Evolutionary conservation across 2,329 filamentous ascomycete species (phyloP).

Genomic region (Capronia coronata): DNA sequence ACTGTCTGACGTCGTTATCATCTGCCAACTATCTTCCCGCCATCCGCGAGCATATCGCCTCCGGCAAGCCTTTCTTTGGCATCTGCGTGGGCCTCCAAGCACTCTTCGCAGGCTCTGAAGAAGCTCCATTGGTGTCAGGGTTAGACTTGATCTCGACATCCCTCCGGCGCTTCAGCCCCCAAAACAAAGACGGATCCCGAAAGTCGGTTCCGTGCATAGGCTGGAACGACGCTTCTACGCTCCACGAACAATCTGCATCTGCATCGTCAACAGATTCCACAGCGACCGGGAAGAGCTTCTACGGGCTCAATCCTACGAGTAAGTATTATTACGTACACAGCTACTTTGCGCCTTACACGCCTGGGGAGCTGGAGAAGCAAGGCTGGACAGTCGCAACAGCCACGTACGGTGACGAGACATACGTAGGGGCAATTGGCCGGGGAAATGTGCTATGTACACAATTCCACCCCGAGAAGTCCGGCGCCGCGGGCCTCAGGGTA

Average conservation of each 20-base stretch:
- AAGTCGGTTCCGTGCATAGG: conserved; percentile 92
- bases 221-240: conserved; percentile 83
- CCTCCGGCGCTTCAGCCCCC: conserved; percentile 65
- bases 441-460: conserved; percentile 86
- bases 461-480: conserved; percentile 97
- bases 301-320: conserved; percentile 69
- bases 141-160: conserved; percentile 66
- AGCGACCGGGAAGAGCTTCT: conserved; percentile 51
- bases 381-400: conserved; percentile 93
- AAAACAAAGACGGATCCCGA: conserved; percentile 16
- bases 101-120: conserved; percentile 77
- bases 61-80: conserved; percentile 96
- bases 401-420: conserved; percentile 79
- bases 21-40: conserved; percentile 77
- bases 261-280: not conserved
- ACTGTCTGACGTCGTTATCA: conserved; percentile 80
- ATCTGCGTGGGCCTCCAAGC: conserved; percentile 94
- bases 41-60: conserved; percentile 71
- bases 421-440: conserved; percentile 81
- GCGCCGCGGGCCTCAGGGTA: conserved; percentile 76
- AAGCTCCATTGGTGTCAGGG: conserved; percentile 65
- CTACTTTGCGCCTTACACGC: conserved; percentile 72
- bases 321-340: conserved; percentile 99
- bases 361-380: conserved; percentile 66
- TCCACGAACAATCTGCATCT: conserved; percentile 30